phyloP scores from a whole-genome alignment of 2,329 filamentous ascomycete genomes.

The Calonectria pseudoreteaudii region DNA sequence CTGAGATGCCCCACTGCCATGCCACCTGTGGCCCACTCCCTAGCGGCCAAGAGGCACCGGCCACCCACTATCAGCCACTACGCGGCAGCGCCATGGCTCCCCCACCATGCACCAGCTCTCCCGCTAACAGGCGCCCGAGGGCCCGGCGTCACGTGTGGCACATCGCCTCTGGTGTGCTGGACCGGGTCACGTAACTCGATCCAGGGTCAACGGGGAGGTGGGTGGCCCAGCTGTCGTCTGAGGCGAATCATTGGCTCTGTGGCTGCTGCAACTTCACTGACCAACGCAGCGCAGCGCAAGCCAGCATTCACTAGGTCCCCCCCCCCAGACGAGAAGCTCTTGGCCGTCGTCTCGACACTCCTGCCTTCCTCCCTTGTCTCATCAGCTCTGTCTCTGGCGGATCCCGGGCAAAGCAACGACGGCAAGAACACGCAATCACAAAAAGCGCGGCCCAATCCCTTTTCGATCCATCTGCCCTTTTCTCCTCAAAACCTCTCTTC shows the following conservation, averaged over 20 bases:
- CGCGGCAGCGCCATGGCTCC: constrained; percentile 18
- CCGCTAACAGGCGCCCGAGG: constrained; percentile 22
- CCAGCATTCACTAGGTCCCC: constrained; percentile 6
- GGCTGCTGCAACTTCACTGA: constrained; percentile 13
- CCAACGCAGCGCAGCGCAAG: constrained; percentile 17
- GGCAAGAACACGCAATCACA: constrained; percentile 30
- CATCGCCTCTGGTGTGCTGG: constrained; percentile 1
- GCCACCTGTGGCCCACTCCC: constrained; percentile 33
- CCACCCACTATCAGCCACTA: constrained; percentile 19
- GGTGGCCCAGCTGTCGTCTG: constrained; percentile 1
- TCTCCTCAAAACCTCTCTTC: constrained; percentile 16
- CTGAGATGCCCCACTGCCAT: constrained; percentile 26
- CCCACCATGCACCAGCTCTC: constrained; percentile 8
- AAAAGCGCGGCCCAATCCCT: constrained; percentile 24
- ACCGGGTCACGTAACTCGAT: background rate
- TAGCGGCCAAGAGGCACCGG: constrained; percentile 18
- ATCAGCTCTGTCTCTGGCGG: constrained; percentile 4
- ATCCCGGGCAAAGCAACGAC: constrained; percentile 31
- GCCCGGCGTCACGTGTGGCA: constrained; percentile 23
- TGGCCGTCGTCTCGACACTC: background rate
- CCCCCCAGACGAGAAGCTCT: constrained; percentile 2
- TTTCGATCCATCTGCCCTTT: background rate
- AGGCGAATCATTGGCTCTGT: constrained; percentile 19
- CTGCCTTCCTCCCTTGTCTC: background rate
- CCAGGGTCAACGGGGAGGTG: constrained; percentile 14